Evolutionary conservation across 768 basidiomycete species (phyloP).

Genomic region (Tylopilus intermedius): DNA sequence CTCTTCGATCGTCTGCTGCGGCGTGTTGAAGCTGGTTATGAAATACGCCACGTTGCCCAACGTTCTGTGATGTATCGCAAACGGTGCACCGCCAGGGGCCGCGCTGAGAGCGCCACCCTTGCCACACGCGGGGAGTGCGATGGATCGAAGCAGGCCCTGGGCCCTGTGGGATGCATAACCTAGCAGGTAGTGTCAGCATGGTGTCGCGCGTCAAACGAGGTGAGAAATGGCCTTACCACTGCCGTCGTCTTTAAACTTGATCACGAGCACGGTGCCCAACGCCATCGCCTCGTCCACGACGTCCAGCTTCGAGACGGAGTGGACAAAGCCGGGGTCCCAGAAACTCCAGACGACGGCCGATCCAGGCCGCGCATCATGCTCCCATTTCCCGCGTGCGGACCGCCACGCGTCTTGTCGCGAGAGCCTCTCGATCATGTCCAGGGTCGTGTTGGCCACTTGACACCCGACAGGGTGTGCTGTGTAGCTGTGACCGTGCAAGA

Average conservation of each 20-base stretch:
- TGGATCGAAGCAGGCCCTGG: constrained; percentile 48
- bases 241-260: constrained; percentile 59
- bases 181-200: constrained; percentile 16
- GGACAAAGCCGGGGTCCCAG: constrained; percentile 76
- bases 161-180: constrained; percentile 64
- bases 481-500: constrained; percentile 94
- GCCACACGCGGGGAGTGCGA: constrained; percentile 35
- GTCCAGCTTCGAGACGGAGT: constrained; percentile 48
- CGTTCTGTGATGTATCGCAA: constrained; percentile 80
- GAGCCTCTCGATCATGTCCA: constrained; percentile 57
- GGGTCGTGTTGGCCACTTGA: constrained; percentile 79
- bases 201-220: neutral
- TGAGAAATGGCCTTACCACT: constrained; percentile 41
- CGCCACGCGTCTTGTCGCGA: constrained; percentile 51
- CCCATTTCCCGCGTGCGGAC: constrained; percentile 59
- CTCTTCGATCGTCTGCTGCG: constrained; percentile 44
- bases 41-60: constrained; percentile 91
- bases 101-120: constrained; percentile 29
- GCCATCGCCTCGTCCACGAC: constrained; percentile 77
- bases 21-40: constrained; percentile 83
- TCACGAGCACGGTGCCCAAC: constrained; percentile 77
- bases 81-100: constrained; percentile 51
- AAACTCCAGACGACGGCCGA: constrained; percentile 67
- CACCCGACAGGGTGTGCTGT: constrained; percentile 93
- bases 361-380: neutral